phyloP scores from a whole-genome alignment of 176 grass and related monocot species.

The Lolium perenne region DNA sequence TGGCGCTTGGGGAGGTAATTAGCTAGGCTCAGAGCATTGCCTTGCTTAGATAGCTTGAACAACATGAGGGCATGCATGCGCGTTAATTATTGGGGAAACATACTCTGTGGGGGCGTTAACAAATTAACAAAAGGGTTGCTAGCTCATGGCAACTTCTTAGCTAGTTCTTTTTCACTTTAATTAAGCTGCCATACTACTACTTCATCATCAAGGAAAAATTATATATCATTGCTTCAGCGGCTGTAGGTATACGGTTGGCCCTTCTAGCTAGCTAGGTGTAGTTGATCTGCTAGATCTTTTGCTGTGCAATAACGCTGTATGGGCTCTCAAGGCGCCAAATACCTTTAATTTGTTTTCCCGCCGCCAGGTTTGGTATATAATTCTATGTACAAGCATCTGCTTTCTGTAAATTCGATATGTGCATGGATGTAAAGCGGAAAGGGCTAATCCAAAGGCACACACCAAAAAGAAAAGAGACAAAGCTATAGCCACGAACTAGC shows the following conservation, averaged over 20 bases:
- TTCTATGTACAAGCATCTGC: constrained; percentile 30
- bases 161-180: not conserved
- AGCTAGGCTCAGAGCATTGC: too few relatives aligned
- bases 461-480: not conserved
- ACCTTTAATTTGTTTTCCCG: constrained; percentile 32
- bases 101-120: not conserved
- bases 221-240: not conserved
- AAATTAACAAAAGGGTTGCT: not conserved
- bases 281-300: too few relatives aligned
- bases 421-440: constrained; percentile 51
- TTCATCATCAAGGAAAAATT: not conserved
- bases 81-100: constrained; percentile 23
- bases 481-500: constrained; percentile 30
- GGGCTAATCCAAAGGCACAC: constrained; percentile 13
- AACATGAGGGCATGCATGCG: constrained; percentile 29
- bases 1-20: not conserved
- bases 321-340: constrained; percentile 13
- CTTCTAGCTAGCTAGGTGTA: not conserved
- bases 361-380: constrained; percentile 32
- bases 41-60: not conserved
- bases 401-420: constrained; percentile 21
- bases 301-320: not conserved
- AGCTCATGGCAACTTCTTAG: constrained; percentile 34
- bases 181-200: not conserved
- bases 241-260: not conserved